Evolutionary conservation across 2,329 filamentous ascomycete species (phyloP).

Genomic region (Cladophialophora immunda): DNA sequence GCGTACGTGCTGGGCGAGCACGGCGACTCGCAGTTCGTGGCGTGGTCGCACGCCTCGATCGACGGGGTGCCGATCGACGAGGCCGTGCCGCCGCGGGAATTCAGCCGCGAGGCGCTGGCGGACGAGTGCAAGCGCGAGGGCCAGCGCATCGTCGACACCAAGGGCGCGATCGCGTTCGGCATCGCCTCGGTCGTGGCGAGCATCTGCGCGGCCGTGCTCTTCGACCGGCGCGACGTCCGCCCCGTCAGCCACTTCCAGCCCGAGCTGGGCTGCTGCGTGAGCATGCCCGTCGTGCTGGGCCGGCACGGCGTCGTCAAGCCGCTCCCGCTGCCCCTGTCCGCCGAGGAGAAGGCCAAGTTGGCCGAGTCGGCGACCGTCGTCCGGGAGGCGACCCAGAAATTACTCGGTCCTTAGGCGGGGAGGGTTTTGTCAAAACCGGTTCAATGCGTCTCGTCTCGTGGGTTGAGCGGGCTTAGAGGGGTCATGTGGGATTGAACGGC

Average conservation of each 20-base stretch:
- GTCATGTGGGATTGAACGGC: too few species aligned
- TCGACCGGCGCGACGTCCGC: slow-evolving; percentile 56
- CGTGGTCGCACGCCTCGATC: slow-evolving; percentile 56
- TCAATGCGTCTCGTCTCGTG: too few species aligned
- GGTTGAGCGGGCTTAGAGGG: too few species aligned
- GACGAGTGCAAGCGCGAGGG: slow-evolving; percentile 56
- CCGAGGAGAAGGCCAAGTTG: slow-evolving; percentile 29
- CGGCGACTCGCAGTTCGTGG: slow-evolving; percentile 57
- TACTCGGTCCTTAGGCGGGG: not conserved
- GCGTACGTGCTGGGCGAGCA: slow-evolving; percentile 60
- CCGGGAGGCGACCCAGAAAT: slow-evolving; percentile 6
- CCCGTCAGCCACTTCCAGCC: slow-evolving; percentile 60
- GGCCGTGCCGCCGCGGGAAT: slow-evolving; percentile 18
- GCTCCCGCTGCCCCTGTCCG: slow-evolving; percentile 32
- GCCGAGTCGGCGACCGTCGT: slow-evolving; percentile 14
- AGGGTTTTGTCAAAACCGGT: not conserved
- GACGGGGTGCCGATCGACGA: slow-evolving; percentile 50
- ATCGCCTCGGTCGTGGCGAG: slow-evolving; percentile 58
- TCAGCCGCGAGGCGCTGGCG: slow-evolving; percentile 48
- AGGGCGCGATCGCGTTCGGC: slow-evolving; percentile 61
- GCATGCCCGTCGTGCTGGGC: slow-evolving; percentile 59
- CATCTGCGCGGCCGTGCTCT: slow-evolving; percentile 60
- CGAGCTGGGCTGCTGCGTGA: slow-evolving; percentile 58
- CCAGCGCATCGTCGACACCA: slow-evolving; percentile 56
- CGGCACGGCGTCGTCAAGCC: slow-evolving; percentile 55